Percentiles rank a stretch among this genome's conserved stretches.
These are phyloP conservation scores for Puccinia polysora DNA, from an alignment of 1,284 basidiomycete genomes.

Conservation along the genomic window DNA sequence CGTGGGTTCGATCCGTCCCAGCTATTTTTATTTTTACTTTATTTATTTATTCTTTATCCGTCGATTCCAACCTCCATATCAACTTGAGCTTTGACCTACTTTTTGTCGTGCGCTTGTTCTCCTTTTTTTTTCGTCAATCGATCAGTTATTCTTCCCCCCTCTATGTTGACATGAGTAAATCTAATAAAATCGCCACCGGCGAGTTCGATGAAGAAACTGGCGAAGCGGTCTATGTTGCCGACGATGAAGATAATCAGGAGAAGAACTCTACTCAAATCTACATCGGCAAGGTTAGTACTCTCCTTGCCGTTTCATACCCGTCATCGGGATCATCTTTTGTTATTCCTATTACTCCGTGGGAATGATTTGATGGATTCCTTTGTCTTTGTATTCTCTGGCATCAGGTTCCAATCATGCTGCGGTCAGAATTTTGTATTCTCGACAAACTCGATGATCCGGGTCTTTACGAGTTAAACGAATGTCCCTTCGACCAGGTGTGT, in stretches of 20 bases:
- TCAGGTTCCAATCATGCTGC: conserved; percentile 94
- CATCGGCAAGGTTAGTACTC: conserved; percentile 79
- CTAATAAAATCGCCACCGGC: conserved; percentile 65
- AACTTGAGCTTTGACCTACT: too few species aligned
- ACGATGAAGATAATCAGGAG: conserved; percentile 61
- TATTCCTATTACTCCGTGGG: background rate
- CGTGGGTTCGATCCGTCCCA: conserved; percentile 32
- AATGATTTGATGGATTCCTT: background rate
- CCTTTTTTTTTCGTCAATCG: background rate
- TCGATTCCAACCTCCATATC: too few species aligned
- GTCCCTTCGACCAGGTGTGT: conserved; percentile 75
- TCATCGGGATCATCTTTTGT: background rate
- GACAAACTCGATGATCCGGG: conserved; percentile 71
- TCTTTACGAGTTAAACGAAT: conserved; percentile 87
- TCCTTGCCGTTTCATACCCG: background rate
- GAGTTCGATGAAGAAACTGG: conserved; percentile 64
- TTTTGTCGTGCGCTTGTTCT: background rate
- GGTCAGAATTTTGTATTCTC: conserved; percentile 90
- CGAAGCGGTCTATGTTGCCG: conserved; percentile 72
- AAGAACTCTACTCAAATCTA: conserved; percentile 73
- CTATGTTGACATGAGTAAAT: conserved; percentile 93
- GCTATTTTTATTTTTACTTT: background rate
- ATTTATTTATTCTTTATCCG: too few species aligned
- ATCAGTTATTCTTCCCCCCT: conserved; percentile 78
- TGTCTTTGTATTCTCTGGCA: background rate